Evolutionary conservation across 208 protist genomes (phyloP).

Genomic region (Trypanosoma congolense): DNA sequence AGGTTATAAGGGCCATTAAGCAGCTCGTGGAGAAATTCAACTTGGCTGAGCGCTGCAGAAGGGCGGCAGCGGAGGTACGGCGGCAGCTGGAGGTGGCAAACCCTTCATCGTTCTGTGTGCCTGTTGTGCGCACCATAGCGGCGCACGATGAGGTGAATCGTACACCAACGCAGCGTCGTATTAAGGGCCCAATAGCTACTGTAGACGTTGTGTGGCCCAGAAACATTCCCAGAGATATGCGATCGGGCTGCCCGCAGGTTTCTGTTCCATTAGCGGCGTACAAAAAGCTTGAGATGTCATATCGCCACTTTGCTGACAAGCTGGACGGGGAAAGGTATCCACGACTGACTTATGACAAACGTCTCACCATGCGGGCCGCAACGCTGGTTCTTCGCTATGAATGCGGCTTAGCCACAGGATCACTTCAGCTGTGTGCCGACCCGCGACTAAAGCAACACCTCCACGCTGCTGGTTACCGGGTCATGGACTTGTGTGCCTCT

Average conservation of each 20-base stretch:
- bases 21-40: slow-evolving; percentile 43
- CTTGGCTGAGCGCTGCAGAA: slow-evolving; percentile 46
- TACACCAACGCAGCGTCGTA: slow-evolving; percentile 38
- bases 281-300: slow-evolving; percentile 62
- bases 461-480: slow-evolving; percentile 69
- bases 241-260: slow-evolving; percentile 38
- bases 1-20: slow-evolving; percentile 30
- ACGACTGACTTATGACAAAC: slow-evolving; percentile 9
- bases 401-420: slow-evolving; percentile 64
- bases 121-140: slow-evolving; percentile 29
- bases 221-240: slow-evolving; percentile 12
- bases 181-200: slow-evolving; percentile 57
- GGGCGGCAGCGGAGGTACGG: slow-evolving; percentile 32
- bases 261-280: slow-evolving; percentile 69
- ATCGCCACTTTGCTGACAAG: slow-evolving; percentile 32
- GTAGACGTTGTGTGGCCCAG: slow-evolving; percentile 45
- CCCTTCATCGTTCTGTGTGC: slow-evolving; percentile 15
- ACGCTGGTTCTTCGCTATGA: slow-evolving; percentile 75
- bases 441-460: slow-evolving; percentile 76
- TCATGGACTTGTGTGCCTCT: slow-evolving; percentile 84
- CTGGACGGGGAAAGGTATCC: slow-evolving; percentile 27
- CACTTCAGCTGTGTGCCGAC: slow-evolving; percentile 84
- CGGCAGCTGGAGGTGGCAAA: slow-evolving; percentile 27
- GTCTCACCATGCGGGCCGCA: slow-evolving; percentile 55
- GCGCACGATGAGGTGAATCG: slow-evolving; percentile 39